Evolutionary conservation across 345 rosid genomes (phyloP), one percentile per base, ranked within the genome.

Genomic region (Acer campestre): DNA sequence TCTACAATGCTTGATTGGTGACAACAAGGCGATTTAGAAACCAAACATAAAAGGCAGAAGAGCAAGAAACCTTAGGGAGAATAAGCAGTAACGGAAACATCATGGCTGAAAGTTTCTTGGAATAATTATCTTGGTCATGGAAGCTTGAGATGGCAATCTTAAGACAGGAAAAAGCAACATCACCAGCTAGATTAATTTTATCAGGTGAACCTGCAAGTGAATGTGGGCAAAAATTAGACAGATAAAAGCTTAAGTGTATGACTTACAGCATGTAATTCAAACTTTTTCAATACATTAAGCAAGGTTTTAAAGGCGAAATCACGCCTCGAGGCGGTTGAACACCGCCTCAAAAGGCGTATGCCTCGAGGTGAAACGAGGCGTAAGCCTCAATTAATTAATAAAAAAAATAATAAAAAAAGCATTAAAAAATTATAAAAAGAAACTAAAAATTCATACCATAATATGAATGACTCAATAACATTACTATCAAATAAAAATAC

Each of bases 51-150:
- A 20, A 20, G 53, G 53, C 42, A 70, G 13, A 48, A 29, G 49
- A 76, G 64, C 18, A 56, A 77, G 48, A 74, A 70, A 94, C 99
- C 99, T 92, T 86, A 10, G 97, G 92, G 42, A 79, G 84, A 78
- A 91, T 71, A 68, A 94, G 84, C 55, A 96, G 95, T 56, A 92
- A 84, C 3, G 97, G 97, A 77, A 96, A 85, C 77, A 94, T 83
- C 78, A 90, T 82, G 62, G 97, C 80, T 79, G 97, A 88, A 59
- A 94, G 78, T 86, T 91, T 89, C 82, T 82, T 82, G 20, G 78
- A 77, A 79, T 73, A 80, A 55, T 85, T 90, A 79, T 75, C 73
- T 38, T 84, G 83, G 75, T 81, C 82, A 46, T 79, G 78, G 70
- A 85, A 87, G 71, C 76, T 80, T 77, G 89, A 82, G 65, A 83